Evolutionary conservation across 2,329 filamentous ascomycete species (phyloP).

Genomic region (Calonectria multiphialidica): DNA sequence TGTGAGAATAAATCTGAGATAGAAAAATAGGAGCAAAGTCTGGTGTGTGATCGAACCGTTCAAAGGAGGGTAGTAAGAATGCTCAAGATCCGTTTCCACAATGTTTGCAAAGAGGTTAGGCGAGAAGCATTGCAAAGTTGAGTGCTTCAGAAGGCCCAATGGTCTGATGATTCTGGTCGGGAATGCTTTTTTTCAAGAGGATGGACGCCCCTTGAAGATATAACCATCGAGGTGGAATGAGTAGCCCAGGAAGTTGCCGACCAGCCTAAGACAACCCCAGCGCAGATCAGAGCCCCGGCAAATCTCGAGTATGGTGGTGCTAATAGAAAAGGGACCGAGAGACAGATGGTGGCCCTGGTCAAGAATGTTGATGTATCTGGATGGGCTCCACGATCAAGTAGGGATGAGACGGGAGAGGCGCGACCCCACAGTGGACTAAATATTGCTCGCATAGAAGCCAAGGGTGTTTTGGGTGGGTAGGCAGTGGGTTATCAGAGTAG

Average conservation of each 20-base stretch:
- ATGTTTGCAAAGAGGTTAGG: slow-evolving; percentile 25
- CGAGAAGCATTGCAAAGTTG: slow-evolving; percentile 30
- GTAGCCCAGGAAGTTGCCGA: slow-evolving; percentile 46
- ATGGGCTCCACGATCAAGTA: slow-evolving; percentile 37
- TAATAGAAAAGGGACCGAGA: slow-evolving; percentile 49
- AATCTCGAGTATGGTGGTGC: slow-evolving; percentile 47
- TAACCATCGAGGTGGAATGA: slow-evolving; percentile 54
- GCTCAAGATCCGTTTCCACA: slow-evolving; percentile 32
- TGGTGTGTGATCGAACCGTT: slow-evolving; percentile 15
- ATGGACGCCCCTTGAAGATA: slow-evolving; percentile 55
- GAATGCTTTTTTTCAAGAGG: slow-evolving; percentile 50
- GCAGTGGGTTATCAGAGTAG: slow-evolving; percentile 28
- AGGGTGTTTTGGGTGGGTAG: slow-evolving; percentile 35
- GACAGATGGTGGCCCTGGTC: slow-evolving; percentile 47
- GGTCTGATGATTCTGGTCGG: slow-evolving; percentile 45
- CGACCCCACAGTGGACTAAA: slow-evolving; percentile 37
- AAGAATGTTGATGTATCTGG: slow-evolving; percentile 48
- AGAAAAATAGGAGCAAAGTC: slow-evolving; percentile 10
- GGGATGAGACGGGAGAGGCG: slow-evolving; percentile 44
- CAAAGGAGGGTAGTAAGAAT: slow-evolving; percentile 30
- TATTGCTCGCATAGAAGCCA: slow-evolving; percentile 41
- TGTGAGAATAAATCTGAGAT: background rate
- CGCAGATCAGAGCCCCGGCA: slow-evolving; percentile 49
- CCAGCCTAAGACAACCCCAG: slow-evolving; percentile 50
- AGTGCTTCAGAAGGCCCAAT: slow-evolving; percentile 22